Evolutionary conservation across 306 rosid genomes (phyloP).

Genomic region (Vigna reflexopilosa): DNA sequence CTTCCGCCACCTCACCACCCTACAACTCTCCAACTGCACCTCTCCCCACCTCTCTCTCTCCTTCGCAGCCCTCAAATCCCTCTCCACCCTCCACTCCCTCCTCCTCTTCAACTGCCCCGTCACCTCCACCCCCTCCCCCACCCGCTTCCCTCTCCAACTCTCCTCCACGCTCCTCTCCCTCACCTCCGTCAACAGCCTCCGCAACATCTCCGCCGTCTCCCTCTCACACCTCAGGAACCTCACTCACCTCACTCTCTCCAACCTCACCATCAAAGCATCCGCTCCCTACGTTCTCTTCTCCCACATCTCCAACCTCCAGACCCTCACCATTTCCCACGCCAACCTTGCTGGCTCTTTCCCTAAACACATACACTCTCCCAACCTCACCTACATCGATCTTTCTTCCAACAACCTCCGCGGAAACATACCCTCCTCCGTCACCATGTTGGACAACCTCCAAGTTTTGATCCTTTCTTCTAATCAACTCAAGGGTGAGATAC

Average conservation of each 20-base stretch:
- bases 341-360: slow-evolving; percentile 76
- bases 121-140: slow-evolving; percentile 38
- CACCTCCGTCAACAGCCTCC: slow-evolving; percentile 67
- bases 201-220: slow-evolving; percentile 61
- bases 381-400: slow-evolving; percentile 74
- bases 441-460: slow-evolving; percentile 66
- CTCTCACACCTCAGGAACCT: slow-evolving; percentile 71
- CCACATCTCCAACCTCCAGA: slow-evolving; percentile 63
- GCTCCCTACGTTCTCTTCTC: slow-evolving; percentile 72
- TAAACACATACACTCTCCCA: slow-evolving; percentile 50
- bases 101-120: slow-evolving; percentile 77
- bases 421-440: slow-evolving; percentile 65
- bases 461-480: slow-evolving; percentile 68
- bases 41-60: slow-evolving; percentile 65
- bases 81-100: slow-evolving; percentile 74
- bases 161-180: slow-evolving; percentile 70
- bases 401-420: slow-evolving; percentile 73
- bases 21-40: slow-evolving; percentile 66
- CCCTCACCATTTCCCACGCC: slow-evolving; percentile 72
- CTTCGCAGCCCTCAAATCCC: slow-evolving; percentile 81
- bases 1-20: slow-evolving; percentile 74
- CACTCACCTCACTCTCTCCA: slow-evolving; percentile 70
- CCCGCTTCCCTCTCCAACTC: slow-evolving; percentile 77
- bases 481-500: slow-evolving; percentile 64
- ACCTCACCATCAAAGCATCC: slow-evolving; percentile 58